Evolutionary conservation across 805 yeast species (phyloP), one percentile per base, ranked within the genome.

Genomic region (Metschnikowia colocasiae): DNA sequence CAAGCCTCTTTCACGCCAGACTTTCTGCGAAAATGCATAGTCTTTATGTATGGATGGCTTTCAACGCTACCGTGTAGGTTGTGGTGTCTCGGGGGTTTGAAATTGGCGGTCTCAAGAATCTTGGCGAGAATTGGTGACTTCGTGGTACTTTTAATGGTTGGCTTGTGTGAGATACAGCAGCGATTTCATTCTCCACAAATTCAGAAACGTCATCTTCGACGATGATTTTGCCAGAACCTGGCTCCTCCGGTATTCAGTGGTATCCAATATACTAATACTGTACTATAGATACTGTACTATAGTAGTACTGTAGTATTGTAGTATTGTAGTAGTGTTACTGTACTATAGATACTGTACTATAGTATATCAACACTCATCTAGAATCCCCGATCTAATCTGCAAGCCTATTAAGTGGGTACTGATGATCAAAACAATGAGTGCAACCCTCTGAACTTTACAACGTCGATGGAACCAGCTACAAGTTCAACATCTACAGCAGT

Each of bases 1-100:
- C 19, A 61, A 51, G 2, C 97, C 97, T 57, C 97, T 78, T 58
- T 87, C 95, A 2, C 67, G 63, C 95, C 96, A 90, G 1, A 87
- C 70, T 22, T 66, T 63, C 47, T 80, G 81, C 3, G 90, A 91
- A 59, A 85, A 79, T 0, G 69, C 71, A 34, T 74, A 62, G 56
- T 83, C 77, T 33, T 74, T 71, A 58, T 78, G 78, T 40, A 72
- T 69, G 10, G 76, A 75, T 1, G 92, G 92, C 92, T 48, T 77
- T 73, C 57, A 88, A 66, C 7, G 86, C 82, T 25, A 82, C 68
- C 42, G 75, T 76, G 59, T 85, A 89, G 2, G 82, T 60, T 29
- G 75, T 61, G 33, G 80, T 75, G 13, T 59, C 60, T 29, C 74
- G 56, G 10, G 67, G 57, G 13, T 19, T n/a, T 15, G 27, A 29